phyloP scores from a whole-genome alignment of 2,329 filamentous ascomycete genomes.

The Clonostachys byssicola region DNA sequence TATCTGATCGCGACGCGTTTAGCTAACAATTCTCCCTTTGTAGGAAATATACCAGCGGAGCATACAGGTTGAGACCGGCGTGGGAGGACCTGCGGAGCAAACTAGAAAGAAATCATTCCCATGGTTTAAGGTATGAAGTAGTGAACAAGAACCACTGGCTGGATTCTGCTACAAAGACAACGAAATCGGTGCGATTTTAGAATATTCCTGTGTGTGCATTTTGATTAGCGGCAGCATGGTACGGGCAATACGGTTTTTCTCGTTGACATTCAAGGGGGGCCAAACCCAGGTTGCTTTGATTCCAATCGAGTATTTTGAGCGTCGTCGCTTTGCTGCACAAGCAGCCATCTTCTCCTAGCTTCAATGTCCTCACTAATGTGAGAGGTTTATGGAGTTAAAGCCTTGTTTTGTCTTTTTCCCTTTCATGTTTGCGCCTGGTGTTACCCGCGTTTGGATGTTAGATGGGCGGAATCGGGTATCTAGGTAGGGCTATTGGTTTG shows the following conservation, averaged over 20 bases:
- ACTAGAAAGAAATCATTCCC: constrained; percentile 61
- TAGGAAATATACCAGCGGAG: constrained; percentile 64
- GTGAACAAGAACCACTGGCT: background rate
- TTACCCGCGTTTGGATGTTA: too few species aligned
- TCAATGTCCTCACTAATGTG: too few species aligned
- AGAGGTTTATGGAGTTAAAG: too few species aligned
- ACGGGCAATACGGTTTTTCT: background rate
- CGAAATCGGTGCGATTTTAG: background rate
- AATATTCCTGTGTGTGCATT: background rate
- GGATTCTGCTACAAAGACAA: background rate
- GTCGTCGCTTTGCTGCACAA: too few species aligned
- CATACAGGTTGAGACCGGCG: constrained; percentile 49
- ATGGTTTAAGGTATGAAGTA: constrained; percentile 53
- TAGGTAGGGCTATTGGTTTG: too few species aligned
- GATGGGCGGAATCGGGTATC: too few species aligned
- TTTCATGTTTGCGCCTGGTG: too few species aligned
- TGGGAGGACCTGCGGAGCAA: constrained; percentile 38
- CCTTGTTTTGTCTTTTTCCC: too few species aligned
- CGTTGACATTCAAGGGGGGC: background rate
- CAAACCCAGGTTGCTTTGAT: too few species aligned
- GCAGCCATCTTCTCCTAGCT: too few species aligned
- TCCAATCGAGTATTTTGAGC: too few species aligned
- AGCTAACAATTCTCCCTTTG: constrained; percentile 12
- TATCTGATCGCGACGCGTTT: background rate
- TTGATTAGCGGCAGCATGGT: background rate